phyloP scores from a whole-genome alignment of 768 basidiomycete species.

The Leucosporidium yakuticum region DNA sequence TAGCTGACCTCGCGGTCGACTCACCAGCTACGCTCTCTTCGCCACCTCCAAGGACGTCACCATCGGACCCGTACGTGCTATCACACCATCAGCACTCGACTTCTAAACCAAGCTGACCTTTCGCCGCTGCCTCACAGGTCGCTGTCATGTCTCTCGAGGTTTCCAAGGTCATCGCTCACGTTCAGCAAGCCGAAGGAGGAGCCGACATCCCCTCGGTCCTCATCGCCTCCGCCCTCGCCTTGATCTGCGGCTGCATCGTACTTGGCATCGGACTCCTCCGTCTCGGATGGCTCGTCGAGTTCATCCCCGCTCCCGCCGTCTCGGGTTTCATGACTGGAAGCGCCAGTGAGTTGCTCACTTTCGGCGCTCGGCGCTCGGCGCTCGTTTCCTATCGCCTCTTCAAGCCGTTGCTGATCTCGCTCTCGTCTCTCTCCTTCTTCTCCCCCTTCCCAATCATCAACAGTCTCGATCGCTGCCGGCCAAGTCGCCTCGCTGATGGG shows the following conservation, averaged over 20 bases:
- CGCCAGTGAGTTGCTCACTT: conserved; percentile 46
- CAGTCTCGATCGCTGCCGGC: conserved; percentile 70
- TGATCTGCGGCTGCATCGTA: conserved; percentile 85
- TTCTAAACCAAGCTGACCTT: too few species aligned
- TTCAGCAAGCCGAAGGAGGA: conserved; percentile 24
- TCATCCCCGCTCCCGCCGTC: conserved; percentile 55
- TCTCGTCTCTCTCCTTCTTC: background rate
- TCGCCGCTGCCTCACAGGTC: conserved; percentile 41
- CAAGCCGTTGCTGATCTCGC: background rate
- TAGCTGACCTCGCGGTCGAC: conserved; percentile 48
- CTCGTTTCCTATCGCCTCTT: background rate
- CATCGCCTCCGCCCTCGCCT: conserved; percentile 77
- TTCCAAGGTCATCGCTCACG: conserved; percentile 29
- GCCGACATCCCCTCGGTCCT: background rate
- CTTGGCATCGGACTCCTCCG: conserved; percentile 82
- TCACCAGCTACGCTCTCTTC: conserved; percentile 84
- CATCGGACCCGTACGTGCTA: conserved; percentile 68
- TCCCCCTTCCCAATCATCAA: background rate
- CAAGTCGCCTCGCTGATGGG: conserved; percentile 85
- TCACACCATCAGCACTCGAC: too few species aligned
- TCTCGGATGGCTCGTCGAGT: conserved; percentile 85
- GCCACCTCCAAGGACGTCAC: conserved; percentile 95
- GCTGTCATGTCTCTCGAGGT: conserved; percentile 94
- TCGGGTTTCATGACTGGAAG: conserved; percentile 85
- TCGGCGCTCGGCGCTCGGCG: conserved; percentile 3